Conservation (phyloP, 805 yeast genomes). For the Metschnikowia noctiluminum region DNA sequence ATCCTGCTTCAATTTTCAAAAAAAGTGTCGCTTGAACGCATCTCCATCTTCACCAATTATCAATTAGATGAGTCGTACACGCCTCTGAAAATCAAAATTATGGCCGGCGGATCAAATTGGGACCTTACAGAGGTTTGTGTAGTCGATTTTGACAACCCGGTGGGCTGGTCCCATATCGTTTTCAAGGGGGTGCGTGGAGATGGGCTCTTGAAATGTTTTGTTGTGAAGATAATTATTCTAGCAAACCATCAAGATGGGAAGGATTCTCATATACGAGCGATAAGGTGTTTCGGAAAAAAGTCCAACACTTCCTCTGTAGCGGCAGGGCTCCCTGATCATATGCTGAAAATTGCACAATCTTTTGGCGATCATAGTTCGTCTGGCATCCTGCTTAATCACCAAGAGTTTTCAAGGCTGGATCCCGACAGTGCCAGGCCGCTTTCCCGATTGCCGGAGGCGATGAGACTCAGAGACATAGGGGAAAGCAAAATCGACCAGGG, state of each 20-base stretch:
- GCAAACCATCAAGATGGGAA: conserved; percentile 94
- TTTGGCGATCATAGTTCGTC: conserved; percentile 6
- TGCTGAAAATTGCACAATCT: background rate
- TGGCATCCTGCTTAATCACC: conserved; percentile 15
- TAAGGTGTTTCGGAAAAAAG: conserved; percentile 52
- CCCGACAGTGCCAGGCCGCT: background rate
- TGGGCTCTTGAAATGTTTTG: conserved; percentile 61
- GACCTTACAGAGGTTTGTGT: conserved; percentile 67
- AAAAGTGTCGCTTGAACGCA: conserved; percentile 61
- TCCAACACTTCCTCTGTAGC: conserved; percentile 12
- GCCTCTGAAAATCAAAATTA: conserved; percentile 62
- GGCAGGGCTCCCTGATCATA: background rate
- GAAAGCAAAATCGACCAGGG: conserved; percentile 3
- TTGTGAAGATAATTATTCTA: conserved; percentile 57
- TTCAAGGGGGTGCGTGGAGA: conserved; percentile 54
- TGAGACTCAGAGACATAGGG: no score
- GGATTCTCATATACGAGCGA: conserved; percentile 83
- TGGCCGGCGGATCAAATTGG: conserved; percentile 75
- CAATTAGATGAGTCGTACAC: conserved; percentile 87
- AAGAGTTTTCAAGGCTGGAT: background rate
- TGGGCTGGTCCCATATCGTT: conserved; percentile 73
- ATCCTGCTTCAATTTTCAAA: conserved; percentile 78
- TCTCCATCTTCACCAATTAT: conserved; percentile 71
- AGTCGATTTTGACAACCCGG: conserved; percentile 58
- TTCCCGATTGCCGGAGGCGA: background rate